Conservation (phyloP, 768 basidiomycete species). For the Fibroporia radiculosa region DNA sequence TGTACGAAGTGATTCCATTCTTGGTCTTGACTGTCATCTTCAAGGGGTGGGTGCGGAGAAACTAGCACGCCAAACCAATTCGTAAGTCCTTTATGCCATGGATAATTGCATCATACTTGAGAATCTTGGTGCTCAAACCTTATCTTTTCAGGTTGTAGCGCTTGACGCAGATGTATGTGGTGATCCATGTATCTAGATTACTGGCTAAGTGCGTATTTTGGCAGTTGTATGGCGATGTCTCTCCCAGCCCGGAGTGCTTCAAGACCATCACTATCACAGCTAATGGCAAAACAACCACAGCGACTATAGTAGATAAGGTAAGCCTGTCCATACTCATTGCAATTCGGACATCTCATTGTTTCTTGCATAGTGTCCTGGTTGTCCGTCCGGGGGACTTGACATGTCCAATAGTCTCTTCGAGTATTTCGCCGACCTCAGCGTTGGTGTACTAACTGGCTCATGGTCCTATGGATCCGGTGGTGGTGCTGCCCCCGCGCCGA, state of each 20-base stretch:
- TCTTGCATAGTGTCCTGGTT: conserved; percentile 51
- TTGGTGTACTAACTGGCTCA: conserved; percentile 50
- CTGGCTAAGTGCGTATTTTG: not conserved
- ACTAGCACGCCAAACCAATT: conserved; percentile 25
- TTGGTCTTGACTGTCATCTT: not conserved
- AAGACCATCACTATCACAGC: conserved; percentile 52
- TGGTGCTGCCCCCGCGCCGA: conserved; percentile 3
- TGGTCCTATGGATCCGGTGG: conserved; percentile 49
- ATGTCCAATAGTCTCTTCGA: conserved; percentile 59
- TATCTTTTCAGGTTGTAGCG: conserved; percentile 25
- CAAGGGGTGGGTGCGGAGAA: conserved; percentile 27
- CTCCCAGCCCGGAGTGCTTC: conserved; percentile 61
- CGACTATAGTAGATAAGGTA: conserved; percentile 60
- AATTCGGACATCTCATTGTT: not conserved
- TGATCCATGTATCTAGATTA: not conserved
- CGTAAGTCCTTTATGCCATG: conserved; percentile 15
- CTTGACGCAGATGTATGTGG: conserved; percentile 29
- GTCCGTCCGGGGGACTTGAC: conserved; percentile 61
- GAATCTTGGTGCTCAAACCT: not conserved
- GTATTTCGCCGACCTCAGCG: conserved; percentile 40
- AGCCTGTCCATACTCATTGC: conserved; percentile 1
- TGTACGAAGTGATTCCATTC: not conserved
- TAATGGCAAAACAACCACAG: conserved; percentile 49
- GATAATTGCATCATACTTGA: not conserved
- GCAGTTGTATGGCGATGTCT: conserved; percentile 48